Evolutionary conservation across 2,329 filamentous ascomycete genomes (phyloP), one percentile per base, ranked within the genome.

Genomic region (Dactylonectria macrodidyma): DNA sequence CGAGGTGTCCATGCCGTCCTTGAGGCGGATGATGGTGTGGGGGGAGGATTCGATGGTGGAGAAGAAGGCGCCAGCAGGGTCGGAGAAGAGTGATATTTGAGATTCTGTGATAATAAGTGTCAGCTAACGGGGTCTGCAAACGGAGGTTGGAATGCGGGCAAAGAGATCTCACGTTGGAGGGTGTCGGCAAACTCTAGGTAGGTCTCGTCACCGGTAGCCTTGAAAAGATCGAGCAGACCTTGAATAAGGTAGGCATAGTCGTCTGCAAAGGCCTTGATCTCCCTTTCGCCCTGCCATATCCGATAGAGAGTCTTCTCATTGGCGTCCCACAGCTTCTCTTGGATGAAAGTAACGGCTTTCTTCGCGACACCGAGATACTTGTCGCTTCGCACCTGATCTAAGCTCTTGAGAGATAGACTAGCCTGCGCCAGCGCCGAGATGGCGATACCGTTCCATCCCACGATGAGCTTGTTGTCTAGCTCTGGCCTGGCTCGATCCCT

Each of bases 1-100:
- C 1, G 94, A 92, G 5, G 94, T 94, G 80, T 99, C 96, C 88
- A 98, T 98, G 71, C 95, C 96, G 70, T 97, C 94, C 82, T 99
- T 99, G 57, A 98, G 88, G 26, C 95, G 92, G 67, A 98, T 89
- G 66, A 98, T 91, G 33, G 92, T 88, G 75, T 95, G 90, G 0
- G 90, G 84, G 10, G 91, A 90, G 48, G 86, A 81, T 12, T 84
- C 82, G 5, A 87, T 83, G 1, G 92, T 95, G 5, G 90, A 91
- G 83, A 93, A 96, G 85, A 95, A 96, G 36, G 88, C 93, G 48
- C 88, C 88, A 30, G 78, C 81, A 4, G 84, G 78, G 73, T 97
- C 95, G 82, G 93, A 93, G 84, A 98, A 98, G 16, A 93, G 85
- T 1, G 84, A 80, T 65, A 93, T 92, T 80, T 98, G 93, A 3